A percentile compares a stretch with the other conserved stretches of the same genome.
These are phyloP conservation scores for Poronia punctata DNA, from an alignment of 495 filamentous ascomycete species.

Conservation along the genomic window DNA sequence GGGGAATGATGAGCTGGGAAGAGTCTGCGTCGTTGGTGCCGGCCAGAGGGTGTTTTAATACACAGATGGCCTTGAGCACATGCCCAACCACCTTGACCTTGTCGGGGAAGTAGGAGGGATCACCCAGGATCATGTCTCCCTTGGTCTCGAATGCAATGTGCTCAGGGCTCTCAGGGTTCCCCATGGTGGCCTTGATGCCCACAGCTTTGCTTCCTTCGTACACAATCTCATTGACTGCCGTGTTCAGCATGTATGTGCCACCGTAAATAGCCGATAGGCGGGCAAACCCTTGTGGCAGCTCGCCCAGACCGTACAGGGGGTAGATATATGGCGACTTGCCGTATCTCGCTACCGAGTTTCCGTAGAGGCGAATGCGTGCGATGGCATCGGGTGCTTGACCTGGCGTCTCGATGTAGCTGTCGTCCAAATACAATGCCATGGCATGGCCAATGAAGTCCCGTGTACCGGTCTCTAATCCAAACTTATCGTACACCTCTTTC, in stretches of 20 bases:
- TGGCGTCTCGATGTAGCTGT: constrained; percentile 68
- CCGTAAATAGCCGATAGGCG: constrained; percentile 96
- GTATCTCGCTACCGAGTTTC: constrained; percentile 95
- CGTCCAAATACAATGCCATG: constrained; percentile 91
- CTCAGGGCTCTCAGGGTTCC: constrained; percentile 74
- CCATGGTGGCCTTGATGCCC: constrained; percentile 97
- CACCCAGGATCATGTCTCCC: constrained; percentile 90
- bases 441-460: constrained; percentile 96
- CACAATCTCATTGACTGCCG: constrained; percentile 77
- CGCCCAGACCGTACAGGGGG: constrained; percentile 93
- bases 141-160: constrained; percentile 76
- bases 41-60: constrained; percentile 88
- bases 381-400: constrained; percentile 81
- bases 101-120: constrained; percentile 91
- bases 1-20: constrained; percentile 93
- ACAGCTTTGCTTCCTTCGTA: constrained; percentile 75
- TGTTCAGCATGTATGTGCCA: constrained; percentile 99
- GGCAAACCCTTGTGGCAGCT: constrained; percentile 96
- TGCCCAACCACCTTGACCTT: constrained; percentile 84
- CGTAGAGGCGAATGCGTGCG: constrained; percentile 89
- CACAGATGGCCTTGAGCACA: constrained; percentile 92
- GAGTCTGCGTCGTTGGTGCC: constrained; percentile 84
- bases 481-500: constrained; percentile 97
- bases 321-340: constrained; percentile 99
- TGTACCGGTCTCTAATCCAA: constrained; percentile 83